Base-by-base conservation (phyloP, 2,329 filamentous ascomycete genomes). In the Ophiognomonia clavigignenti-juglandacearum region DNA sequence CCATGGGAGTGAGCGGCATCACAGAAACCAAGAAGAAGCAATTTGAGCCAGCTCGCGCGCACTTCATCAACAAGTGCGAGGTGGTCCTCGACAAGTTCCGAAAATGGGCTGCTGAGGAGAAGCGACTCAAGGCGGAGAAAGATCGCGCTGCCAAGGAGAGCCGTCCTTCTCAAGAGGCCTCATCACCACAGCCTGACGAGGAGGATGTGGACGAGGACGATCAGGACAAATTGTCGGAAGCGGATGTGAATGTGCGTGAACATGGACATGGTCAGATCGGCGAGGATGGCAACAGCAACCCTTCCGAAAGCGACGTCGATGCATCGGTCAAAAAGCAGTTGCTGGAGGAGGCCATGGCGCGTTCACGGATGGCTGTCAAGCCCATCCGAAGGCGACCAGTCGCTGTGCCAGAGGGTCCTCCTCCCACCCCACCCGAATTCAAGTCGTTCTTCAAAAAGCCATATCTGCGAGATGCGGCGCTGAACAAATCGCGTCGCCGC, bases 61-160 rank as follows among this genome's bases (percentile, higher is more conserved):
- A 92, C 62, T 95, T 96, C 61, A 85, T 96, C 57, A 78, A 76
- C 47, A 89, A 95, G 51, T 91, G 95, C 48, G 77, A 88, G 53
- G 77, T 77, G 0, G 83, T 97, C 24, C 75, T 97, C 18, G 82
- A 88, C 53, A 97, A 96, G 62, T 97, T 96, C 62, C 80, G 83
- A 42, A 73, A 80, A 45, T 97, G 91, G 91, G 90, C 84, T 53
- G 78, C 91, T 52, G 88, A 95, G 62, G 93, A 98, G 65, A 95
- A 91, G 70, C 80, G 85, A 36, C 74, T 88, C 50, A 89, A 89
- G 65, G 68, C 81, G 3, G 85, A 89, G 58, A 88, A 83, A 59
- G 88, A 92, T 51, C 83, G 82, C 39, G 77, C 74, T 19, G 69
- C 71, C 5, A 66, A 75, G 20, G 68, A 73, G 35, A 74, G 54